Base-by-base conservation (phyloP, 495 filamentous ascomycete genomes). In the Parathielavia hyrcaniae region DNA sequence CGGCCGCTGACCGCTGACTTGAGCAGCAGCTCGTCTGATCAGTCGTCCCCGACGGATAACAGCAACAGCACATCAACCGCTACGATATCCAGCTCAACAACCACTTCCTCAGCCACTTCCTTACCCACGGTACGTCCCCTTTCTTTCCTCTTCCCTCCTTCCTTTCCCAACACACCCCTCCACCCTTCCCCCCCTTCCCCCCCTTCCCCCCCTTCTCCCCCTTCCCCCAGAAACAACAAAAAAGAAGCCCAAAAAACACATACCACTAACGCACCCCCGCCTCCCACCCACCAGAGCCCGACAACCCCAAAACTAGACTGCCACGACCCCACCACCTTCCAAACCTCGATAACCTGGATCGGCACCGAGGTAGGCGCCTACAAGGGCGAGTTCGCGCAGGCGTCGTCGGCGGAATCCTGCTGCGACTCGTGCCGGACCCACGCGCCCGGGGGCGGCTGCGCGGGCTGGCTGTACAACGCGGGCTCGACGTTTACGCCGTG, bases 391-490 rank as follows among this genome's bases (percentile, higher is more conserved):
- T 60, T 60, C 53, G 45, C 35, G n/a, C 14, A 38, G 12, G 34
- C 62, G 12, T 30, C 43, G 12, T 55, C 64, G 0, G 50, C 60
- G 11, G 38, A 58, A 11, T 54, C 19, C 17, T 70, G 68, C 64
- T 70, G 68, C 58, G 43, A 30, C 2, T 8, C 13, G 0, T 69
- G 68, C 53, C 52, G 44, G 30, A 20, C 13, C 9, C 38, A 26
- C 20, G n/a, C n/a, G n/a, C 16, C 19, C 7, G 16, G 35, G 34
- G 49, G 49, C 4, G 56, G 60, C 32, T 70, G 68, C 50, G 62
- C 60, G 8, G 66, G 61, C 40, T 70, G 68, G 68, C 6, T 67
- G 19, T 67, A 53, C 54, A 41, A 63, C 20, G 41, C 19, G 6
- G 14, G 3, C 0, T 55, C 46, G 8, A 1, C 20, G 0, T 68